Conservation (phyloP, 257 asterid species). For the Primulina tabacum region DNA sequence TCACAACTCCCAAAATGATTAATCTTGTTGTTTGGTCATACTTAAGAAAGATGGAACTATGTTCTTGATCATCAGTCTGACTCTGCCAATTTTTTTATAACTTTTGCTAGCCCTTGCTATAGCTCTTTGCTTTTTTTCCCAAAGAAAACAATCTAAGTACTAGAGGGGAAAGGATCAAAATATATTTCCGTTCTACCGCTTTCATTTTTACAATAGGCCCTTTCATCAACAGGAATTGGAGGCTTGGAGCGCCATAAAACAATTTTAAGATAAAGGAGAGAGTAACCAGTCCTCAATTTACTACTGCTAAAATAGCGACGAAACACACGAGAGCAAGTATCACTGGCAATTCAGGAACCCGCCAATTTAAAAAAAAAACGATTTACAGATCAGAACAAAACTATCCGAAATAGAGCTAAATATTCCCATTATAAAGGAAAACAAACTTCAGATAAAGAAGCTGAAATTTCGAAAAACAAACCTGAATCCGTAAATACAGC, state of each 20-base stretch:
- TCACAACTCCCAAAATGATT: neutral
- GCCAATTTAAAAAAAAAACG: neutral
- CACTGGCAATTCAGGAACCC: neutral
- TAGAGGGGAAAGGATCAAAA: no score
- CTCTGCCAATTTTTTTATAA: neutral
- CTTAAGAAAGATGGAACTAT: neutral
- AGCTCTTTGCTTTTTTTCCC: no score
- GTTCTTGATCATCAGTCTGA: no score
- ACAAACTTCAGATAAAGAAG: neutral
- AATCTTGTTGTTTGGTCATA: neutral
- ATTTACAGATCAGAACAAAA: conserved; percentile 8
- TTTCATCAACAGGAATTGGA: no score
- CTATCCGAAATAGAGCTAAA: neutral
- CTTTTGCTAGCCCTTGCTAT: neutral
- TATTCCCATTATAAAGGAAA: neutral
- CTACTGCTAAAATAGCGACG: no score
- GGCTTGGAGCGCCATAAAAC: no score
- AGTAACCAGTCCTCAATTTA: no score
- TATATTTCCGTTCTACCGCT: no score
- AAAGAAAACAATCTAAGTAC: no score
- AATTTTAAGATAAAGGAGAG: no score
- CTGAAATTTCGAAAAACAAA: conserved; percentile 14
- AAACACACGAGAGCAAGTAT: neutral
- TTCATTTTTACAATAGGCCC: no score
- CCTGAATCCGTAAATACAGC: conserved; percentile 89